Conservation (phyloP, 1,284 basidiomycete species). For the Heterobasidion annosum region DNA sequence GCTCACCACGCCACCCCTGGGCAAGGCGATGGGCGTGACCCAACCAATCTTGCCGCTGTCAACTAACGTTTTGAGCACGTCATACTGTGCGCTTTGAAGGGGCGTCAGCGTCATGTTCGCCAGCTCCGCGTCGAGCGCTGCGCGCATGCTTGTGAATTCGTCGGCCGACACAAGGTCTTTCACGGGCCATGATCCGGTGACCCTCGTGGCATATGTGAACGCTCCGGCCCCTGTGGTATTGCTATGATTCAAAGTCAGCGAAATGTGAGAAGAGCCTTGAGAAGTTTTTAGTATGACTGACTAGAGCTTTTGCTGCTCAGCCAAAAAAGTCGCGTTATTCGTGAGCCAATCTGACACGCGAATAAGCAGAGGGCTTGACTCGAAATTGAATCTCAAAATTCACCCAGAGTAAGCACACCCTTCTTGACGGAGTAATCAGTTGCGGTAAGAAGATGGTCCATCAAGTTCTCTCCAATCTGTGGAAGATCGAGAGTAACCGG, state of each 20-base stretch:
- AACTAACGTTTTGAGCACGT: constrained; percentile 6
- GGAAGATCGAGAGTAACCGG: constrained; percentile 10
- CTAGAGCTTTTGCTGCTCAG: neutral
- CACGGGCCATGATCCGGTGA: constrained; percentile 7
- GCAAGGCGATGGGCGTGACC: constrained; percentile 10
- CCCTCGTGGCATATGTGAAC: constrained; percentile 7
- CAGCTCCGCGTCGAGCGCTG: constrained; percentile 6
- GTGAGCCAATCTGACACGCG: neutral
- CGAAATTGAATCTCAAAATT: too few species aligned
- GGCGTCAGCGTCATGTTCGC: constrained; percentile 5
- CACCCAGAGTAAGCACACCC: constrained; percentile 10
- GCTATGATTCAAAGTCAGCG: neutral
- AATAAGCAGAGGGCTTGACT: neutral
- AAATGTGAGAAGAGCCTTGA: neutral
- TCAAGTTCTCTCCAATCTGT: constrained; percentile 11
- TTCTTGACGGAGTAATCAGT: constrained; percentile 9
- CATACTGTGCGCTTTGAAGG: constrained; percentile 7
- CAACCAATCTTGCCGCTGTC: constrained; percentile 11
- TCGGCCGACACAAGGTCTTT: neutral
- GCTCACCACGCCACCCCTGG: constrained; percentile 8
- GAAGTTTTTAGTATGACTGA: neutral
- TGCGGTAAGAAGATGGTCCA: constrained; percentile 10
- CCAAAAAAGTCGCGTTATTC: neutral
- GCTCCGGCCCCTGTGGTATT: constrained; percentile 4
- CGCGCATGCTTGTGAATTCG: neutral